These are phyloP conservation scores for Pythium volutum DNA, from an alignment of 352 stramenopile species.

Conservation along the genomic window DNA sequence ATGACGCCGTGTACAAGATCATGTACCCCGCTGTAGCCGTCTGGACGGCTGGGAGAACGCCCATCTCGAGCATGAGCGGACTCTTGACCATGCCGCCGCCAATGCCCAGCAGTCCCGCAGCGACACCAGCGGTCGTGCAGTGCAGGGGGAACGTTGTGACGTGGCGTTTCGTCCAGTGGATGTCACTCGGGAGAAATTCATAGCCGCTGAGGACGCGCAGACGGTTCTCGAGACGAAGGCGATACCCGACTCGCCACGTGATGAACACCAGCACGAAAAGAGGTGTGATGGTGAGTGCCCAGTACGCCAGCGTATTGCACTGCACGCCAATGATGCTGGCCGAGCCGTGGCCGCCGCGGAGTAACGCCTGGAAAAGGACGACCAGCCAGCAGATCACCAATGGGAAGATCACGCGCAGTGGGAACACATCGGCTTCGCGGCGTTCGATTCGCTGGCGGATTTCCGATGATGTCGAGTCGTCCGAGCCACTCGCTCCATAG, in stretches of 20 bases:
- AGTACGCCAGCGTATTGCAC: constrained; percentile 92
- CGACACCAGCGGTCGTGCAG: constrained; percentile 92
- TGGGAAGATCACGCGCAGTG: constrained; percentile 49
- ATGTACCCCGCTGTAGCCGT: constrained; percentile 92
- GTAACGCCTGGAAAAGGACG: constrained; percentile 65
- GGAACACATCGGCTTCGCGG: constrained; percentile 45
- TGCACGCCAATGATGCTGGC: constrained; percentile 87
- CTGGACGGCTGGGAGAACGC: constrained; percentile 86
- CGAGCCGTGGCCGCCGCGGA: constrained; percentile 69
- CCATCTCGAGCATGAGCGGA: constrained; percentile 97
- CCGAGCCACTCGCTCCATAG: constrained; percentile 9
- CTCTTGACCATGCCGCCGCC: constrained; percentile 97
- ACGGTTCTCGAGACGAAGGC: constrained; percentile 52
- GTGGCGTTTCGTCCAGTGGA: constrained; percentile 88
- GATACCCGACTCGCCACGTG: constrained; percentile 25
- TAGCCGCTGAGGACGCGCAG: constrained; percentile 65
- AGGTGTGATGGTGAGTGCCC: constrained; percentile 88
- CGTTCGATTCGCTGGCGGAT: constrained; percentile 43
- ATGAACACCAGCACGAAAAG: constrained; percentile 36
- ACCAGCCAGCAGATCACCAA: constrained; percentile 66
- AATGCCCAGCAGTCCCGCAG: constrained; percentile 94
- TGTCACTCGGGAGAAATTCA: constrained; percentile 89
- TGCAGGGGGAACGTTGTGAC: constrained; percentile 92
- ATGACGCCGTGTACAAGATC: constrained; percentile 89
- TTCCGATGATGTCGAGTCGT: constrained; percentile 35